Evolutionary conservation across 1,284 basidiomycete species (phyloP), one percentile per base, ranked within the genome.

Genomic region (Mycosarcoma mackinlayi): DNA sequence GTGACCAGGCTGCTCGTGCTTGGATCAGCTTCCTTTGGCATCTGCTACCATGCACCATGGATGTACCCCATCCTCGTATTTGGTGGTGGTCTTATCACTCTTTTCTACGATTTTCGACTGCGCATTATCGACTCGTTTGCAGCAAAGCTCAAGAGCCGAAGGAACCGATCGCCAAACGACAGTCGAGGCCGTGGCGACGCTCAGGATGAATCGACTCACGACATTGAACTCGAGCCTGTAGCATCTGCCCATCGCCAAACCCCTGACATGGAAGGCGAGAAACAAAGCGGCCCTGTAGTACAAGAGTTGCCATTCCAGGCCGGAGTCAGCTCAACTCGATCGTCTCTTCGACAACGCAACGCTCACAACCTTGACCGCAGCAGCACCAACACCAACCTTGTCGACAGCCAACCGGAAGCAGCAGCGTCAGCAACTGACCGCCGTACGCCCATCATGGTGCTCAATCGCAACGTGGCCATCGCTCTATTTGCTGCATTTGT

Each of bases 1-100:
- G 40, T 87, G 14, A 86, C 87, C 4, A 76, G 86, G n/a, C 50
- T 85, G 3, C 60, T 88, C n/a, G 85, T 88, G 8, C 78, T 86
- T 28, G 75, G 84, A 7, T 84, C 84, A 2, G 87, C 85, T 0
- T 84, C 84, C 37, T 85, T 85, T 23, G 87, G 86, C 19, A 81
- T 87, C 53, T 86, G 86, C 73, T 88, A 88, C 72, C 86, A 86
- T 49, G 85, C 70, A 9, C 70, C 70, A 0, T 73, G 70, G 70
- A 84, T 84, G 83, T 84, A 84, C 40, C 84, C 83, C 6, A 70
- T 78, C 34, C 74, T 84, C 33, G 83, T 84, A 14, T 81, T 75
- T 24, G 73, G 64, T 1, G 84, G 83, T 4, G 84, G 84, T 6
- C 16, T 78, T 2, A 18, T 66, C 11, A 84, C 83, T 3, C 59